Base-by-base conservation (phyloP, 2,329 filamentous ascomycete genomes). In the Xylariomycetidae sp. region DNA sequence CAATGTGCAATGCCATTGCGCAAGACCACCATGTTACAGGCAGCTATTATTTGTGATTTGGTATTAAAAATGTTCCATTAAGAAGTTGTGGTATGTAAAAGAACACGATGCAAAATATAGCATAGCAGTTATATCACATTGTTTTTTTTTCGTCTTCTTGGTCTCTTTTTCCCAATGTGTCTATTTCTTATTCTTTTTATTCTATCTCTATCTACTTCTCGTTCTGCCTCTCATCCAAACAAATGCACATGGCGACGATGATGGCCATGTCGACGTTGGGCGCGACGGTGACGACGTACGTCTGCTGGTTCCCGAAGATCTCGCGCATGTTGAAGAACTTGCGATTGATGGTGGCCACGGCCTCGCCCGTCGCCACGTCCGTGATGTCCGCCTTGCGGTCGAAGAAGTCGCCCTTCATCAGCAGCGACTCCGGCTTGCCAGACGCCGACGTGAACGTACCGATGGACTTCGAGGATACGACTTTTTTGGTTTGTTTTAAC, bases 171-270 rank as follows among this genome's bases (percentile, higher is more conserved):
- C n/a, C n/a, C n/a, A n/a, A n/a, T n/a, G n/a, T n/a, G n/a, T n/a
- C n/a, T n/a, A n/a, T n/a, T n/a, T n/a, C n/a, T n/a, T n/a, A n/a
- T n/a, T n/a, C n/a, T n/a, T n/a, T n/a, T n/a, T n/a, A n/a, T n/a
- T n/a, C n/a, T n/a, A n/a, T n/a, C n/a, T n/a, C n/a, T n/a, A n/a
- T n/a, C n/a, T 16, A 28, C 35, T 74, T 67, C 30, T 77, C 74
- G 37, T 80, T 73, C 27, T 37, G 31, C 62, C 71, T 72, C 67
- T 85, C 80, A 43, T 85, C 82, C 39, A 85, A 60, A 40, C 73
- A 78, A 33, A 86, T 77, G 50, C 79, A 85, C 49, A 85, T 62
- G 9, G 80, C 82, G 0, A 69, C 75, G 44, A 85, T 72, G 29
- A 85, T 50, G 4, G 77, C 72, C 57, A 82, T 68, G 49, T 87